Evolutionary conservation across 2,329 filamentous ascomycete species (phyloP).

Genomic region (Truncatella angustata): DNA sequence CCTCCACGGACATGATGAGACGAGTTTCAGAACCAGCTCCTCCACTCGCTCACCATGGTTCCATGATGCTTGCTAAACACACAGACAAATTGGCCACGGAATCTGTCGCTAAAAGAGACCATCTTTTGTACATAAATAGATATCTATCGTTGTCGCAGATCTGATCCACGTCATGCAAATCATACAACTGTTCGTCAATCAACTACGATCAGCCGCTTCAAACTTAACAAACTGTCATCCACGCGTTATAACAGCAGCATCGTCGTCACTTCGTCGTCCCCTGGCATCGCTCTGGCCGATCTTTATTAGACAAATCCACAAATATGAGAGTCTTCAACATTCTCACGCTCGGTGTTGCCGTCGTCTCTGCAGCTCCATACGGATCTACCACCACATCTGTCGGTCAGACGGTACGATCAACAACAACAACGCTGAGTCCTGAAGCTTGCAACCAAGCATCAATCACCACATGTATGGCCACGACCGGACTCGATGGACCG

Average conservation of each 20-base stretch:
- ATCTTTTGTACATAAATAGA: conserved; percentile 1
- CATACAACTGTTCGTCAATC: neutral
- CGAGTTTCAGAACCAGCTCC: neutral
- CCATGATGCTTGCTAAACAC: neutral
- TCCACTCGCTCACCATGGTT: neutral
- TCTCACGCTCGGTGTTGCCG: neutral
- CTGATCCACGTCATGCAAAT: neutral
- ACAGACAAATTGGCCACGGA: neutral
- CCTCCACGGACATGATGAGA: neutral
- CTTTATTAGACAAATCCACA: neutral
- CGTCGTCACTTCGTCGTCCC: neutral
- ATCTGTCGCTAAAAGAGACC: too few relatives aligned
- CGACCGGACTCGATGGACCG: neutral
- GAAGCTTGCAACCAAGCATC: neutral
- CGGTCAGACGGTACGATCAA: neutral
- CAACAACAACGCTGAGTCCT: neutral
- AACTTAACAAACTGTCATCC: too few relatives aligned
- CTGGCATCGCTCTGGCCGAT: neutral
- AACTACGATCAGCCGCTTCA: neutral
- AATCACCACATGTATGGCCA: neutral
- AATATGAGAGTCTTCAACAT: neutral
- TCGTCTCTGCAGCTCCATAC: neutral
- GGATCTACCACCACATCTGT: neutral
- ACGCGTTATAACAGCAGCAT: too few relatives aligned
- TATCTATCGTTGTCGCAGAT: conserved; percentile 6